Conservation (phyloP, 257 asterid species). For the Plantago elongata region DNA sequence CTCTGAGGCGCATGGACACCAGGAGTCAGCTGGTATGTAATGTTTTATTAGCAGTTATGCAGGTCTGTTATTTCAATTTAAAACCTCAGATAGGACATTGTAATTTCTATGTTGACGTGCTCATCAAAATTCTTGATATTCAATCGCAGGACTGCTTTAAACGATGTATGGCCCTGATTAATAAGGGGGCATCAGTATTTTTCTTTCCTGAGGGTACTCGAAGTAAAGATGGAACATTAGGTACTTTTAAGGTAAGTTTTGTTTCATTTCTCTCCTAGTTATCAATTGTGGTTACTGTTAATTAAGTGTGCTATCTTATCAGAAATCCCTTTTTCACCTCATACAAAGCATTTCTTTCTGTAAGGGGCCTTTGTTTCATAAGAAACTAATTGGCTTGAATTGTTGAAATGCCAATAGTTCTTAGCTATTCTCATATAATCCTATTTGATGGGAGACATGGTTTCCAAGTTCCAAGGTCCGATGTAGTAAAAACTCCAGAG, state of each 20-base stretch:
- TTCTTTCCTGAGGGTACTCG: conserved; percentile 99
- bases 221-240: conserved; percentile 77
- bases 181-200: conserved; percentile 89
- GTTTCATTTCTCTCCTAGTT: conserved; percentile 8
- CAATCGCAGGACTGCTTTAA: conserved; percentile 78
- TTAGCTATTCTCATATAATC: too few relatives aligned
- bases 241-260: conserved; percentile 69
- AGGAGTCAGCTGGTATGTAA: conserved; percentile 75
- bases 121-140: conserved; percentile 15
- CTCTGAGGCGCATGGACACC: conserved; percentile 95
- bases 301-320: neutral
- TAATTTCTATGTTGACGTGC: neutral
- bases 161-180: conserved; percentile 71
- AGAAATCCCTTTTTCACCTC: too few relatives aligned
- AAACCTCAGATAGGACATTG: neutral
- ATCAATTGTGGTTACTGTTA: conserved; percentile 14
- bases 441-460: too few relatives aligned
- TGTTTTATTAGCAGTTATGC: conserved; percentile 6
- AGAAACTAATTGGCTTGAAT: too few relatives aligned
- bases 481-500: neutral
- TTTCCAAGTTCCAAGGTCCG: too few relatives aligned
- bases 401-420: too few relatives aligned
- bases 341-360: too few relatives aligned
- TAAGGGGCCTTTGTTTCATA: too few relatives aligned
- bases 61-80: conserved; percentile 1